phyloP scores from a whole-genome alignment of 73 alveolate species.

The Paramecium sonneborni region DNA sequence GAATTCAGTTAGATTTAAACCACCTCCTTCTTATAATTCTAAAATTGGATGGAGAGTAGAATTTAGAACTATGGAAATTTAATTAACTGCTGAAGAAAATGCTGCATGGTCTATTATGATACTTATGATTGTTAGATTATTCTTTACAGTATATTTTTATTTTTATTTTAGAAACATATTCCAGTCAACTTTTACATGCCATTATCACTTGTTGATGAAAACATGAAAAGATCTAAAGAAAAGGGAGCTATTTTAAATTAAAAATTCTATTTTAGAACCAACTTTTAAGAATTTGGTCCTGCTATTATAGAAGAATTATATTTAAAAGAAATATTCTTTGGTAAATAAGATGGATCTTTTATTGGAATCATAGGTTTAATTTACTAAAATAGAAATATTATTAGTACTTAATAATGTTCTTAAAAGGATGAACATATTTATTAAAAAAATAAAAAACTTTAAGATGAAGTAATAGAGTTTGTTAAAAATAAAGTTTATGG shows the following conservation, averaged over 20 bases:
- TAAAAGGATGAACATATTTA: constrained; percentile 10
- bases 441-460: constrained; percentile 58
- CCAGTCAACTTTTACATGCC: constrained; percentile 64
- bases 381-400: constrained; percentile 60
- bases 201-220: constrained; percentile 67
- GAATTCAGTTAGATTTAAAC: constrained; percentile 98
- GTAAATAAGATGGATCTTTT: constrained; percentile 59
- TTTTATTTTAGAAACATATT: constrained; percentile 1
- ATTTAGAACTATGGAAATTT: constrained; percentile 94
- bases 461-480: constrained; percentile 66
- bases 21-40: constrained; percentile 91
- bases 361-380: constrained; percentile 75
- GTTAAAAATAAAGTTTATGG: constrained; percentile 86
- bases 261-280: constrained; percentile 89
- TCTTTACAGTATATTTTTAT: neutral
- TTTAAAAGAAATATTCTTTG: constrained; percentile 86
- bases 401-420: constrained; percentile 23
- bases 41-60: constrained; percentile 97
- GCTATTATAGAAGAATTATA: constrained; percentile 80
- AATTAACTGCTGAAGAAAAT: constrained; percentile 96
- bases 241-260: constrained; percentile 81
- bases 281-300: constrained; percentile 72
- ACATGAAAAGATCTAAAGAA: constrained; percentile 83
- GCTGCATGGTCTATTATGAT: constrained; percentile 81
- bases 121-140: constrained; percentile 60